These are phyloP conservation scores for Fusarium continuum DNA, from an alignment of 2,329 filamentous ascomycete species.

Conservation along the genomic window DNA sequence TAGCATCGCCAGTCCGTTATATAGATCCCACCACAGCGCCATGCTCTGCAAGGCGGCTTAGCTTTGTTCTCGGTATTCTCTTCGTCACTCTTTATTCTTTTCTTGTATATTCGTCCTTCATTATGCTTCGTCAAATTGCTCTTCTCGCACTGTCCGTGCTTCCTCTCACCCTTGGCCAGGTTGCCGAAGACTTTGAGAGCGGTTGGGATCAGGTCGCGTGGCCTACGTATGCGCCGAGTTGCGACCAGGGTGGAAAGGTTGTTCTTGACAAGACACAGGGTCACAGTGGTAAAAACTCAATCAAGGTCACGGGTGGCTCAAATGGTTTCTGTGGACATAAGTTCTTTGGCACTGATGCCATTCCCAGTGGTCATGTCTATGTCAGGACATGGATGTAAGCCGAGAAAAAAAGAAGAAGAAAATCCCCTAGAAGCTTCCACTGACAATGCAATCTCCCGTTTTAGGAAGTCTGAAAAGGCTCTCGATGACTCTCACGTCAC, in stretches of 20 bases:
- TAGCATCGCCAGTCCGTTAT: not conserved
- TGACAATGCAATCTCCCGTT: not conserved
- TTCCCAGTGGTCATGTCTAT: slow-evolving; percentile 66
- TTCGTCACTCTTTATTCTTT: slow-evolving; percentile 2
- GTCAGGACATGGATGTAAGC: slow-evolving; percentile 65
- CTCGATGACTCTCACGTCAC: slow-evolving; percentile 68
- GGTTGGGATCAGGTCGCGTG: slow-evolving; percentile 67
- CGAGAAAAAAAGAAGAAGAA: too few relatives aligned
- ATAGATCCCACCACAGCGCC: slow-evolving; percentile 2
- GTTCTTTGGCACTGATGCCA: slow-evolving; percentile 66
- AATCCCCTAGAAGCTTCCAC: not conserved
- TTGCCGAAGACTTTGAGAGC: slow-evolving; percentile 65
- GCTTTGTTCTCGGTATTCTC: not conserved
- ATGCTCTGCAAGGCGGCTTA: slow-evolving; percentile 8
- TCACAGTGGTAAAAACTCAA: slow-evolving; percentile 65
- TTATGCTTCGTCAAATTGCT: slow-evolving; percentile 52
- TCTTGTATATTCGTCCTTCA: not conserved
- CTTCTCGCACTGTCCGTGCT: slow-evolving; percentile 56
- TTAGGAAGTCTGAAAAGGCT: slow-evolving; percentile 64
- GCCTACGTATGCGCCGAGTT: slow-evolving; percentile 67
- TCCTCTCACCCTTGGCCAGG: slow-evolving; percentile 60
- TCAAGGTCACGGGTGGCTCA: slow-evolving; percentile 59
- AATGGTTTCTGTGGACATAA: slow-evolving; percentile 67
- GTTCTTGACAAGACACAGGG: slow-evolving; percentile 65
- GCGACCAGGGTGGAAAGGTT: slow-evolving; percentile 67